These are phyloP conservation scores for Cyclocybe cylindracea DNA, from an alignment of 768 basidiomycete genomes.

Conservation along the genomic window DNA sequence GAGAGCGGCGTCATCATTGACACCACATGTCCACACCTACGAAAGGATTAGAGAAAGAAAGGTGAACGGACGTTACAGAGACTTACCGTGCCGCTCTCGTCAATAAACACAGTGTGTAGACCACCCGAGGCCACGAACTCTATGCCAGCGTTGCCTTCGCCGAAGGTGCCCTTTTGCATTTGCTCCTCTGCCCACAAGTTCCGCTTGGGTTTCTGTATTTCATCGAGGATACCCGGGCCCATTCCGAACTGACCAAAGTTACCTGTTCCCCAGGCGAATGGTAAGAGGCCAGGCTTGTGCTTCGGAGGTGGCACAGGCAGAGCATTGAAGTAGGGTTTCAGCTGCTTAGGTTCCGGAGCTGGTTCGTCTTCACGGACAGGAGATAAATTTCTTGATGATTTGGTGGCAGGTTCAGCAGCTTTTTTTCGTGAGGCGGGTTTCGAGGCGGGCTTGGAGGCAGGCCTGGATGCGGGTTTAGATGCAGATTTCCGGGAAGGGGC, in stretches of 20 bases:
- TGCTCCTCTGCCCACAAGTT: conserved; percentile 78
- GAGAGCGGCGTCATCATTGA: conserved; percentile 88
- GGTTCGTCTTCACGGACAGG: conserved; percentile 21
- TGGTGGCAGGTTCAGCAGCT: conserved; percentile 9
- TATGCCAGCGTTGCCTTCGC: conserved; percentile 73
- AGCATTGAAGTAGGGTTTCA: conserved; percentile 63
- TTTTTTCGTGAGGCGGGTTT: conserved; percentile 12
- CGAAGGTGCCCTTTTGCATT: conserved; percentile 71
- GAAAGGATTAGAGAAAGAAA: conserved; percentile 5
- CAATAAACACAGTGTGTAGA: conserved; percentile 85
- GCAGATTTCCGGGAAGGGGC: conserved; percentile 24
- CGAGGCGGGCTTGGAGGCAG: conserved; percentile 19
- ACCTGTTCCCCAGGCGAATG: conserved; percentile 90
- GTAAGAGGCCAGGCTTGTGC: conserved; percentile 62
- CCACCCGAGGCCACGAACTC: conserved; percentile 84
- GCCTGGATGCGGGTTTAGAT: conserved; percentile 23
- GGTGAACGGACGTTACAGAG: conserved; percentile 1
- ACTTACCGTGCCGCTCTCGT: conserved; percentile 88
- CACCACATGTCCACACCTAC: conserved; percentile 83
- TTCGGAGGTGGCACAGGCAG: conserved; percentile 61
- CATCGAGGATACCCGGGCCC: conserved; percentile 72
- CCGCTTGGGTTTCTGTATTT: conserved; percentile 74
- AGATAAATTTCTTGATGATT: conserved; percentile 20
- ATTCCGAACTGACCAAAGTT: conserved; percentile 97
- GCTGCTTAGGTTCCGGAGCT: conserved; percentile 24